phyloP scores from a whole-genome alignment of 192 early-diverging fungal genomes.

The Entomortierella parvispora region DNA sequence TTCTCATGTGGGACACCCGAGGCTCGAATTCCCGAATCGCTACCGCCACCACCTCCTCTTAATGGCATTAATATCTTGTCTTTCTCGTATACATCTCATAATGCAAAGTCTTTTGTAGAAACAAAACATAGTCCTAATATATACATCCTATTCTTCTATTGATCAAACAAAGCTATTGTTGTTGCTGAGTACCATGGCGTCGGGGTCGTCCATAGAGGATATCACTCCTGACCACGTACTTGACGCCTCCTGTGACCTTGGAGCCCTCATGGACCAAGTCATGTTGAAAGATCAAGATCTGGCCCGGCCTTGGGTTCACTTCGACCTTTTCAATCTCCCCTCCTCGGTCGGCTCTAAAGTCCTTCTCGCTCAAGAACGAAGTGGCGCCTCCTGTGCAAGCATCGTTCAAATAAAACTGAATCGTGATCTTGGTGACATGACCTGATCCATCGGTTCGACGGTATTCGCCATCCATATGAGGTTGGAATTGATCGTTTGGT shows the following conservation, averaged over 20 bases:
- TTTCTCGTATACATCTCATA: too few species aligned
- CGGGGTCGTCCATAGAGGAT: slow-evolving; percentile 45
- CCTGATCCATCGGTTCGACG: slow-evolving; percentile 43
- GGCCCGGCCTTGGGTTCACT: slow-evolving; percentile 28
- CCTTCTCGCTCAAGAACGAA: slow-evolving; percentile 29
- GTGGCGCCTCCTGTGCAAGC: slow-evolving; percentile 58
- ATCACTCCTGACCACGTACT: slow-evolving; percentile 60
- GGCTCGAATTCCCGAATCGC: too few species aligned
- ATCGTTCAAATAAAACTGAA: slow-evolving; percentile 60
- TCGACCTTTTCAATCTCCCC: slow-evolving; percentile 12
- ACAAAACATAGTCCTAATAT: too few species aligned
- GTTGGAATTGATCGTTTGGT: slow-evolving; percentile 44
- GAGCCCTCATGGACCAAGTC: slow-evolving; percentile 57
- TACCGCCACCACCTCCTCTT: background rate
- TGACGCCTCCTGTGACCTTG: slow-evolving; percentile 44
- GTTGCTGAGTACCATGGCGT: background rate
- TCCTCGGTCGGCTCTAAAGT: slow-evolving; percentile 8
- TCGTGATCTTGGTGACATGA: slow-evolving; percentile 48
- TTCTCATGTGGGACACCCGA: slow-evolving; percentile 49
- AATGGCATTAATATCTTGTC: background rate
- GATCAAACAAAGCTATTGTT: background rate
- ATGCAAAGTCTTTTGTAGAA: too few species aligned
- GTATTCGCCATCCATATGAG: slow-evolving; percentile 54
- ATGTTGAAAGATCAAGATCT: slow-evolving; percentile 53
- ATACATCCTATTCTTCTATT: too few species aligned